Base-by-base conservation (phyloP, 306 rosid genomes). In the Cicer chorassanicum region DNA sequence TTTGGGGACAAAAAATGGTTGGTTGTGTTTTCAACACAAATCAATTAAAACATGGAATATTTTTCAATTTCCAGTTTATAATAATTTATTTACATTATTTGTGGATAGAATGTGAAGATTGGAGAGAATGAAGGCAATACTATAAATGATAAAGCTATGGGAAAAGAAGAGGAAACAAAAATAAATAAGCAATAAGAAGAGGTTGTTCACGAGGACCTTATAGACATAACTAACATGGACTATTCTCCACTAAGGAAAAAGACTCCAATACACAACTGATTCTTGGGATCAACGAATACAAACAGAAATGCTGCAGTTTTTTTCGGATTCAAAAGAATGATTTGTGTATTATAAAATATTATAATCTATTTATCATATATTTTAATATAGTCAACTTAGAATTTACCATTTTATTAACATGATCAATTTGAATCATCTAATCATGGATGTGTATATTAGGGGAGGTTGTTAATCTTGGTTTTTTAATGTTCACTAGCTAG, bases 221-320 rank as follows among this genome's bases (percentile, higher is more conserved):
- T 70, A 68, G 89, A 81, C 81, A 80, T 88, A 66, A 77, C 82
- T 46, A 91, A 79, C 72, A 87, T 91, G 93, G 93, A 91, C 70
- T 91, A 89, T 78, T 84, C 90, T 78, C 82, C 96, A 12, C 85
- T 86, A 1, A 79, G 65, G 40, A 77, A 80, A 84, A 88, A 86
- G 67, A 77, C 90, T 72, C 92, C 96, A 2, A 87, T 88, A 81
- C 89, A 89, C 79, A 87, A 91, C 82, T 91, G 81, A 87, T 16
- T 57, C 38, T 68, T 38, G 8, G 48, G 53, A 68, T 46, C 11
- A 65, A 8, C 55, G 16, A 57, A 42, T 65, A 61, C 36, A 38
- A 45, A 68, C 2, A 15, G 40, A 59, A 18, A 18, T 18, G 19
- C 19, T 18, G 19, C 39, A 6, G 7, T 34, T 16, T 41, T 19